These are phyloP conservation scores for Anastatica hierochuntica DNA, from an alignment of 345 rosid genomes.

Conservation along the genomic window DNA sequence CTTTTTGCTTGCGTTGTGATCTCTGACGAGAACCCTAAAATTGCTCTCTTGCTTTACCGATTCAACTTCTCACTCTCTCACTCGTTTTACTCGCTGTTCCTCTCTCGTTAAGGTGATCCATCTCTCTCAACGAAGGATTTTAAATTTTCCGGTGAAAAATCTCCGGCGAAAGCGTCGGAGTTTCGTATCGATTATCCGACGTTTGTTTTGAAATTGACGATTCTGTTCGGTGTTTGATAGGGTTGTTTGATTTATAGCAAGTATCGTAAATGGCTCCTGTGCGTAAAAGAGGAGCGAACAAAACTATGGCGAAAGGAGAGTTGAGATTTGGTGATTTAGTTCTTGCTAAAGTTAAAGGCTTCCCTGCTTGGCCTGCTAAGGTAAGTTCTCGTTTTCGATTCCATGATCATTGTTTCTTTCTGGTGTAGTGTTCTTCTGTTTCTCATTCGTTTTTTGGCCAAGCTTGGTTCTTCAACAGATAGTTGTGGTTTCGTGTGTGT, in stretches of 20 bases:
- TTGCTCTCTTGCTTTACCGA: constrained; percentile 15
- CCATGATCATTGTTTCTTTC: constrained; percentile 22
- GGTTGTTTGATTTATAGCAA: constrained; percentile 29
- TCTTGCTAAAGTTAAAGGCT: constrained; percentile 98
- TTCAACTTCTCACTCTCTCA: not conserved
- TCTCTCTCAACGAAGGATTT: not conserved
- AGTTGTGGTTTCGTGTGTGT: not conserved
- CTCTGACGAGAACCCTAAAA: too few species aligned
- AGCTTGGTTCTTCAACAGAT: not conserved
- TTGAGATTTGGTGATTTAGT: constrained; percentile 96
- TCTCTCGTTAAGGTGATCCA: constrained; percentile 4
- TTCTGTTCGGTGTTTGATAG: constrained; percentile 15
- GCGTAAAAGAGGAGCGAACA: constrained; percentile 82
- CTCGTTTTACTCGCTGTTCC: not conserved
- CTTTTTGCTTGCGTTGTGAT: too few species aligned
- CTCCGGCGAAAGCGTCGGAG: not conserved
- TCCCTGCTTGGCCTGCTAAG: constrained; percentile 99
- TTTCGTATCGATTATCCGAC: not conserved
- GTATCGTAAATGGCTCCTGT: constrained; percentile 59
- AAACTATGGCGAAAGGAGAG: constrained; percentile 50
- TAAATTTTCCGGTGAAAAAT: constrained; percentile 3
- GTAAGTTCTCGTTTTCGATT: too few species aligned
- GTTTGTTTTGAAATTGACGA: not conserved
- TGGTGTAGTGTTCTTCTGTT: too few species aligned
- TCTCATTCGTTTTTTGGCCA: too few species aligned